Evolutionary conservation across 495 filamentous ascomycete species (phyloP), one percentile per base, ranked within the genome.

Genomic region (Aspergillus bridgeri): DNA sequence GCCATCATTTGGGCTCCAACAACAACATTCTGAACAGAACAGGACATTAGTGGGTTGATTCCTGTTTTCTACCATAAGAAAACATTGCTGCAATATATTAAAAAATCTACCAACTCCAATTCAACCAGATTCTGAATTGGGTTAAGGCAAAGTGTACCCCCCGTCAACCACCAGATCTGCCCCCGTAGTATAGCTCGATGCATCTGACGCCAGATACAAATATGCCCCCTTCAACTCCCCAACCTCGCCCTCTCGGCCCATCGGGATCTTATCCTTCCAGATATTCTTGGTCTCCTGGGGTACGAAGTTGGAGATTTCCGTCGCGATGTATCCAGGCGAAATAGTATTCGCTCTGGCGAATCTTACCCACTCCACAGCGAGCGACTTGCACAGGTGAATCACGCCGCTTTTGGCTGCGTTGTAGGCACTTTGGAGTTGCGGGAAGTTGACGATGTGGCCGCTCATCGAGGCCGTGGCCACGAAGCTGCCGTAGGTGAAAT

Each of bases 351-450:
- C 87, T 18, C 92, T 81, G 9, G 91, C 92, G 66, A 91, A 95
- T 13, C 84, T 83, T 8, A 87, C 82, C 90, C 90, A 95, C 68
- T 96, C 92, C n/a, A 95, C 82, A 1, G 91, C 89, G 11, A 96
- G 77, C 19, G 86, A 87, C 66, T 79, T 83, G 72, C 81, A 87
- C 19, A 91, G 74, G 56, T 94, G 90, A 38, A 88, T 85, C 15
- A 91, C 79, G 3, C 84, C 90, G 6, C 90, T 90, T 74, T 95
- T 95, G 46, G 86, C 86, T 4, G 87, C 86, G 67, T 95, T 95
- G 68, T 95, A 95, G n/a, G 84, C 80, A 8, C 83, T 78, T 71
- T 92, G 89, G 48, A 88, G 63, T 70, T 94, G 89, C 5, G 91
- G 90, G 44, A 89, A 81, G 64, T 94, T 94, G 58, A 82, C 87